phyloP scores from a whole-genome alignment of 306 rosid species.

The Sindora glabra region DNA sequence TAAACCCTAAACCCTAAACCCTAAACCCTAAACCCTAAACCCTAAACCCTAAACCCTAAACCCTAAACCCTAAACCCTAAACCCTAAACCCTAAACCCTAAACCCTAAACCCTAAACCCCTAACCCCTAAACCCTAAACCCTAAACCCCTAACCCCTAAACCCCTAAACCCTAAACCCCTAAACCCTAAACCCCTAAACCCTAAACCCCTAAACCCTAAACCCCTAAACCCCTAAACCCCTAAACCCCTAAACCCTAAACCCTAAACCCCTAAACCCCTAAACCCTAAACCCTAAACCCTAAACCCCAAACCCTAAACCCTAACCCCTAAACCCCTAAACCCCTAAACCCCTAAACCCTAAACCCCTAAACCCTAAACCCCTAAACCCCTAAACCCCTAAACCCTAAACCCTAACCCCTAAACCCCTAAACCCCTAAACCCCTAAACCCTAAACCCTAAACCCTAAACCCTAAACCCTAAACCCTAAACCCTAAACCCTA shows the following conservation, averaged over 20 bases:
- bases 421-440: constrained; percentile 17
- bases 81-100: constrained; percentile 12
- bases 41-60: constrained; percentile 5
- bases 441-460: constrained; percentile 9
- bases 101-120: constrained; percentile 8
- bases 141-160: constrained; percentile 9
- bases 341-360: constrained; percentile 4
- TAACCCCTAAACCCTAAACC: constrained; percentile 14
- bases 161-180: constrained; percentile 21
- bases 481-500: constrained; percentile 6
- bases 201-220: constrained; percentile 11
- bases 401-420: constrained; percentile 16
- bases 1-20: background rate
- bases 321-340: constrained; percentile 10
- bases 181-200: constrained; percentile 19
- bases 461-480: constrained; percentile 15
- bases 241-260: constrained; percentile 15
- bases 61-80: constrained; percentile 4
- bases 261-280: constrained; percentile 14
- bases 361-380: constrained; percentile 12
- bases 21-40: constrained; percentile 3
- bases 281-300: constrained; percentile 11
- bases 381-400: constrained; percentile 4
- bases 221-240: constrained; percentile 13
- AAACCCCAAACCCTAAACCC: constrained; percentile 11